A percentile compares a stretch with the other conserved stretches of the same genome.
Evolutionary conservation across 139 green algal genomes (phyloP).

Genomic region (Tetraselmis chui): DNA sequence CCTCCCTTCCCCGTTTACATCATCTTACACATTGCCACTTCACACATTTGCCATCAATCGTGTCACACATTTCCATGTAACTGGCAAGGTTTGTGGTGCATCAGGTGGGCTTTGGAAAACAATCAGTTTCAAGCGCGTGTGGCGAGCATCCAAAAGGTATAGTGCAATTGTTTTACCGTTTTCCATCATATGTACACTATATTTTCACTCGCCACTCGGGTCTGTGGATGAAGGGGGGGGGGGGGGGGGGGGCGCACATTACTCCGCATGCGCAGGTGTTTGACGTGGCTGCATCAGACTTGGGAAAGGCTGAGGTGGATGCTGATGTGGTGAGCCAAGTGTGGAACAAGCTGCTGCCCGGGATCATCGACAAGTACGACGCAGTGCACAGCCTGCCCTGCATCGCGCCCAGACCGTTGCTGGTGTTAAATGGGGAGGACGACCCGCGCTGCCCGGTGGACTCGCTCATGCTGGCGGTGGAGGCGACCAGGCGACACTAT

Average conservation of each 20-base stretch:
- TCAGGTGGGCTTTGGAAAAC: conserved; percentile 41
- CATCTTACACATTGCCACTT: too few relatives aligned
- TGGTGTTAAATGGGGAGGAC: conserved; percentile 41
- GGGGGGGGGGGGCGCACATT: too few relatives aligned
- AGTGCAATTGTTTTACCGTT: too few relatives aligned
- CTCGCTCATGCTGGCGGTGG: not conserved
- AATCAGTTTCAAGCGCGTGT: conserved; percentile 43
- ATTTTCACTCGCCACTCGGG: too few relatives aligned
- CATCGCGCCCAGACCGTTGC: conserved; percentile 46
- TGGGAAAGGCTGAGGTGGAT: conserved; percentile 18
- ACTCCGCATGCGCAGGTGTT: too few relatives aligned
- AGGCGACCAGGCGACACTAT: not conserved
- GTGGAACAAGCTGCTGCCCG: conserved; percentile 31
- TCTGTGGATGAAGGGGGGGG: not conserved
- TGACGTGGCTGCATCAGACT: conserved; percentile 25
- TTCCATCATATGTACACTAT: too few relatives aligned
- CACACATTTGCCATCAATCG: too few relatives aligned
- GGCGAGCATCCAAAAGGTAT: conserved; percentile 31
- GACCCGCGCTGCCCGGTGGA: conserved; percentile 39
- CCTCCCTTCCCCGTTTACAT: too few relatives aligned
- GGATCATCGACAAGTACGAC: conserved; percentile 38
- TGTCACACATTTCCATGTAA: too few relatives aligned
- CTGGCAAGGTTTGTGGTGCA: too few relatives aligned
- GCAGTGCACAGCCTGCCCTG: conserved; percentile 30
- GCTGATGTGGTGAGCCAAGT: conserved; percentile 24